These are phyloP conservation scores for Colletotrichum navitas DNA, from an alignment of 2,329 filamentous ascomycete species.

Conservation along the genomic window DNA sequence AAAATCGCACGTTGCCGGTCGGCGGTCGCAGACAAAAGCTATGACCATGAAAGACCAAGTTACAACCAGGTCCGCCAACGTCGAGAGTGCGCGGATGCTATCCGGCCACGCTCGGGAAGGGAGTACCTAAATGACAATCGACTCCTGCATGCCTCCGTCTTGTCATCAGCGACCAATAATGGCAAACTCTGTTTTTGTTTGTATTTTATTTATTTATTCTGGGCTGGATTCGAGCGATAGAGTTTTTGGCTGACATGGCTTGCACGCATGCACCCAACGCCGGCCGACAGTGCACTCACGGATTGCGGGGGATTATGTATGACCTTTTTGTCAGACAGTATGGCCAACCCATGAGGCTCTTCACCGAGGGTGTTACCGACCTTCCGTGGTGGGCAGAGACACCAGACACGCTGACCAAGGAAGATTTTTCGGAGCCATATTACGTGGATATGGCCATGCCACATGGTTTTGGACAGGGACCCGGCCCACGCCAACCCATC, in stretches of 20 bases:
- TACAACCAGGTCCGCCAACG: constrained; percentile 18
- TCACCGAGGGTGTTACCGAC: constrained; percentile 8
- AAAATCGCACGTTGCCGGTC: constrained; percentile 23
- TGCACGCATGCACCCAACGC: neutral
- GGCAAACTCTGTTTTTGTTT: constrained; percentile 8
- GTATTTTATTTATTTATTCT: no score
- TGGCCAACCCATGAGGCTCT: neutral
- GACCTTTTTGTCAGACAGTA: neutral
- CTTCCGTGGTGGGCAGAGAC: neutral
- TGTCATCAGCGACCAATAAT: neutral
- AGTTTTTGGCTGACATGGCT: neutral
- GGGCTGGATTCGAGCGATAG: neutral
- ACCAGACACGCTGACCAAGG: constrained; percentile 19
- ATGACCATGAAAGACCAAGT: constrained; percentile 21
- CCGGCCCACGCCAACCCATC: constrained; percentile 15
- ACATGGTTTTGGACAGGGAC: constrained; percentile 41
- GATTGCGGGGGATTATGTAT: neutral
- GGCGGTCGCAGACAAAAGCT: constrained; percentile 18
- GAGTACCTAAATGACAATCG: constrained; percentile 5
- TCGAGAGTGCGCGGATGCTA: constrained; percentile 35
- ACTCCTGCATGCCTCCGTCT: neutral
- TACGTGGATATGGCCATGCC: constrained; percentile 29
- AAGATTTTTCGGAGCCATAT: constrained; percentile 5
- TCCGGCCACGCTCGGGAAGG: constrained; percentile 19
- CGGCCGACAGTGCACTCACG: neutral